Evolutionary conservation across 192 early-diverging fungal species (phyloP), one percentile per base, ranked within the genome.

Genomic region (Phlyctochytrium planicorne): DNA sequence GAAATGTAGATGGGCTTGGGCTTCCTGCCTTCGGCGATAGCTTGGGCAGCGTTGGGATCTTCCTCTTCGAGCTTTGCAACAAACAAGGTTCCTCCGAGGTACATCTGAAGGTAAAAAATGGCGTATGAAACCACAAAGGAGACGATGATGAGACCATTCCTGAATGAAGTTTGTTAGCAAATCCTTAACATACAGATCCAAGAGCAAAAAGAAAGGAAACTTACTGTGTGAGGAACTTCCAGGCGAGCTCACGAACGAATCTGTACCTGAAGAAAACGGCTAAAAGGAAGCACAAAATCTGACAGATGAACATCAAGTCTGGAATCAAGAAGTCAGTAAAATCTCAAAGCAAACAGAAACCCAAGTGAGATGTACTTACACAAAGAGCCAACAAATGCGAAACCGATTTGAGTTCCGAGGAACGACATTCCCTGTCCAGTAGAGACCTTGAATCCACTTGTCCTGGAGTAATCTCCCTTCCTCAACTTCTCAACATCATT

Each of bases 121-220:
- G 34, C 23, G 47, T 55, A 25, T 1, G 40, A 53, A 24, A 65
- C 47, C 17, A 30, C 63, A 30, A 53, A 16, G 1, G 63, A 34
- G 37, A 65, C 47, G 47, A 65, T n/a, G 25, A 65, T 53, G 40
- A 52, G 27, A n/a, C 63, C 61, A n/a, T n/a, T n/a, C n/a, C n/a
- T n/a, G n/a, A n/a, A n/a, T n/a, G n/a, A n/a, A n/a, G n/a, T n/a
- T n/a, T n/a, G n/a, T n/a, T n/a, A n/a, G n/a, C n/a, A n/a, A n/a
- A n/a, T n/a, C n/a, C n/a, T n/a, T n/a, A n/a, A n/a, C n/a, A n/a
- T n/a, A n/a, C n/a, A n/a, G n/a, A n/a, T n/a, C n/a, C n/a, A n/a
- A n/a, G n/a, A n/a, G n/a, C n/a, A n/a, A n/a, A n/a, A n/a, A n/a
- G n/a, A n/a, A n/a, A n/a, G n/a, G n/a, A n/a, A n/a, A n/a, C 40